Conservation (phyloP, 2,329 filamentous ascomycete genomes). For the Plenodomus lindquistii region DNA sequence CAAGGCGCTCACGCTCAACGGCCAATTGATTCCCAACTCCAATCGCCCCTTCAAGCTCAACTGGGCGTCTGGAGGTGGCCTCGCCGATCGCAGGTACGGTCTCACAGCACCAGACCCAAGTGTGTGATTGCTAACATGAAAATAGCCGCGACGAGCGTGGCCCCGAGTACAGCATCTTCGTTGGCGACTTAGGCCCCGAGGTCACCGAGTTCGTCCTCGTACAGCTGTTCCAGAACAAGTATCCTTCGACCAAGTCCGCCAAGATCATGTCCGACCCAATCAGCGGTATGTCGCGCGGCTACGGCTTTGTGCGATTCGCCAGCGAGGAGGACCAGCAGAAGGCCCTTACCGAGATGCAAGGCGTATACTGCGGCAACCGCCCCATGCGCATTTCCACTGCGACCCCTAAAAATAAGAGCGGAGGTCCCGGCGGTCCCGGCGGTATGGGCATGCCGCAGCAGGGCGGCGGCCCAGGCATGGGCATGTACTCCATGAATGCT, state of each 20-base stretch:
- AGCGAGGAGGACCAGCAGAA: constrained; percentile 96
- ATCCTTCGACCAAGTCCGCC: constrained; percentile 96
- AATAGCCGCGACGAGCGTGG: constrained; percentile 82
- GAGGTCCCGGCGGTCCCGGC: constrained; percentile 57
- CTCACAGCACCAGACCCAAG: neutral
- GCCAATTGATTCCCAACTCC: constrained; percentile 88
- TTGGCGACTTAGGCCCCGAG: constrained; percentile 95
- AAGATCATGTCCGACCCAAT: constrained; percentile 99
- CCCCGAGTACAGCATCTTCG: constrained; percentile 96
- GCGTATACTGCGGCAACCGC: constrained; percentile 97
- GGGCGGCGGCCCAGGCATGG: constrained; percentile 47
- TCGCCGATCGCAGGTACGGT: constrained; percentile 87
- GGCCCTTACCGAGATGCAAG: constrained; percentile 96
- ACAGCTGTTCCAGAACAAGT: constrained; percentile 94
- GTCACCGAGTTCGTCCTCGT: constrained; percentile 98
- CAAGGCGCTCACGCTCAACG: constrained; percentile 90
- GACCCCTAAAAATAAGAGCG: constrained; percentile 87
- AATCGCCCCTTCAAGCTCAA: constrained; percentile 97
- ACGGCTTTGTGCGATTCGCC: constrained; percentile 96
- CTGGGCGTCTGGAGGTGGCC: constrained; percentile 95
- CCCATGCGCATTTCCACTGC: constrained; percentile 98
- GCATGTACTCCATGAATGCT: constrained; percentile 72
- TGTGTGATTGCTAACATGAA: constrained; percentile 21
- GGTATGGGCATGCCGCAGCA: constrained; percentile 57
- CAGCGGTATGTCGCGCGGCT: constrained; percentile 94